Evolutionary conservation across 2,329 filamentous ascomycete species (phyloP).

Genomic region (Ophiostoma ips): DNA sequence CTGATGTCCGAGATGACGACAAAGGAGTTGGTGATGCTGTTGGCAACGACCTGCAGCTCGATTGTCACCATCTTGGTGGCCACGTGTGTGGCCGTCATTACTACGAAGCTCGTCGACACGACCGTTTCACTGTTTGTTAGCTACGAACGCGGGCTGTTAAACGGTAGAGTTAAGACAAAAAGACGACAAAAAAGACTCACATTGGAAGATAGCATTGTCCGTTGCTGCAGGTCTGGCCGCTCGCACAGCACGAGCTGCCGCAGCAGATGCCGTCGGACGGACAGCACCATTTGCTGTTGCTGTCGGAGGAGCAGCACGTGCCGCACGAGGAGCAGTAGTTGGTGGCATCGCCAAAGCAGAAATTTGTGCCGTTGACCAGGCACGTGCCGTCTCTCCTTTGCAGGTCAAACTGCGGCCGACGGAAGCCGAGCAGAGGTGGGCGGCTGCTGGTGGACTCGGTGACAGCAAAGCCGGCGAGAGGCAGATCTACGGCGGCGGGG

Average conservation of each 20-base stretch:
- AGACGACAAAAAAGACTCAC: slow-evolving; percentile 2
- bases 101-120: slow-evolving; percentile 6
- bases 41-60: slow-evolving; percentile 11
- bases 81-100: slow-evolving; percentile 6
- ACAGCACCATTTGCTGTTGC: slow-evolving; percentile 17
- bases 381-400: slow-evolving; percentile 18
- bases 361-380: slow-evolving; percentile 21
- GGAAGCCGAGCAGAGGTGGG: slow-evolving; percentile 13
- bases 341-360: slow-evolving; percentile 19
- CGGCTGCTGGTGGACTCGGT: slow-evolving; percentile 12
- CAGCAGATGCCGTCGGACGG: slow-evolving; percentile 18
- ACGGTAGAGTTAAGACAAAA: neutral
- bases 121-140: slow-evolving; percentile 11
- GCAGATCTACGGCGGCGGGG: neutral
- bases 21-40: slow-evolving; percentile 9
- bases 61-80: slow-evolving; percentile 11
- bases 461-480: slow-evolving; percentile 2
- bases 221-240: slow-evolving; percentile 18
- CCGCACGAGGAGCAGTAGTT: slow-evolving; percentile 19
- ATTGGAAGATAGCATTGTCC: slow-evolving; percentile 16
- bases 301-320: slow-evolving; percentile 16
- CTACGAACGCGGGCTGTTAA: neutral
- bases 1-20: slow-evolving; percentile 11
- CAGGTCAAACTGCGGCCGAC: slow-evolving; percentile 9
- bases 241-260: slow-evolving; percentile 19